Conservation (phyloP, 495 filamentous ascomycete genomes). For the Amorphotheca resinae region DNA sequence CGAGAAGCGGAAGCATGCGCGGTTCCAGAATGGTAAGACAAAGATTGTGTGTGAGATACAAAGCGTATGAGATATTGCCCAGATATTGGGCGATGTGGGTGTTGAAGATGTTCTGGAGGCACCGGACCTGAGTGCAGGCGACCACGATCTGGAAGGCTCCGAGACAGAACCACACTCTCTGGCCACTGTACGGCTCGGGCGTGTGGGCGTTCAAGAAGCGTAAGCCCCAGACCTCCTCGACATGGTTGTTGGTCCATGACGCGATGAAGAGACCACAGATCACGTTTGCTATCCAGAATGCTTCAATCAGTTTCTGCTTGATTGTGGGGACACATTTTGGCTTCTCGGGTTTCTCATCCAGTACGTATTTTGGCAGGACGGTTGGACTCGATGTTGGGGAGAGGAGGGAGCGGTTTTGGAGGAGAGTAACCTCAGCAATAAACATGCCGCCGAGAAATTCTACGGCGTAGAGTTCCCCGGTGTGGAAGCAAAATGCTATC, state of each 20-base stretch:
- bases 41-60: slow-evolving; percentile 45
- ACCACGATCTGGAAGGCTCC: slow-evolving; percentile 44
- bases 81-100: slow-evolving; percentile 47
- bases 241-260: slow-evolving; percentile 30
- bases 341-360: slow-evolving; percentile 14
- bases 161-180: slow-evolving; percentile 39
- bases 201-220: slow-evolving; percentile 23
- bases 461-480: slow-evolving; percentile 46
- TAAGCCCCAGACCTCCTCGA: slow-evolving; percentile 27
- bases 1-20: slow-evolving; percentile 31
- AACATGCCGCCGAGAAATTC: slow-evolving; percentile 48
- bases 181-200: slow-evolving; percentile 25
- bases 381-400: slow-evolving; percentile 7
- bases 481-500: slow-evolving; percentile 43
- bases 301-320: slow-evolving; percentile 8
- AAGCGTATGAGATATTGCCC: slow-evolving; percentile 43
- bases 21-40: slow-evolving; percentile 39
- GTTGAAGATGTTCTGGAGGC: slow-evolving; percentile 41
- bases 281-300: slow-evolving; percentile 22
- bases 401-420: slow-evolving; percentile 22
- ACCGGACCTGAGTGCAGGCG: slow-evolving; percentile 38
- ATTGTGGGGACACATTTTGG: slow-evolving; percentile 6
- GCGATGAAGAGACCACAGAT: slow-evolving; percentile 30
- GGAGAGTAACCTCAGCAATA: slow-evolving; percentile 45
- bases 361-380: slow-evolving; percentile 9